Conservation (phyloP, 805 yeast genomes). For the Candida endomychidarum region DNA sequence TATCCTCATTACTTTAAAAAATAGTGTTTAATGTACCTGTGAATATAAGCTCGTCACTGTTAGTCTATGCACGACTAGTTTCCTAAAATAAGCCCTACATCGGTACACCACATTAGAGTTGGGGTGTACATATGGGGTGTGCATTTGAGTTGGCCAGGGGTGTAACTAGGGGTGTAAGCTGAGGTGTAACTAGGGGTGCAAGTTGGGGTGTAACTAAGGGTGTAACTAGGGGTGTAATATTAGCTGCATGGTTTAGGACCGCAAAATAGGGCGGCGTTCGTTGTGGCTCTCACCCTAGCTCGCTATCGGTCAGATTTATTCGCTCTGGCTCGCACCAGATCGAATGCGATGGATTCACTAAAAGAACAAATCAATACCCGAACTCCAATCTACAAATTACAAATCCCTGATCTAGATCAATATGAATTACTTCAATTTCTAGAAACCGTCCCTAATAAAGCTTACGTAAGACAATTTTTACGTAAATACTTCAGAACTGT, state of each 20-base stretch:
- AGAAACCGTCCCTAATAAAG: conserved; percentile 3
- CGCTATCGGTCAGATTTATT: no score
- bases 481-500: not conserved
- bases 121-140: no score
- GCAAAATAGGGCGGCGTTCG: no score
- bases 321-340: not conserved
- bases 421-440: conserved; percentile 2
- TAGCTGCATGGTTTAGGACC: no score
- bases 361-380: not conserved
- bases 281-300: no score
- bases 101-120: no score
- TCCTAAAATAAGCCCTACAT: no score
- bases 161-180: no score
- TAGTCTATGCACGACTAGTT: not conserved
- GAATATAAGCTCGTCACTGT: conserved; percentile 4
- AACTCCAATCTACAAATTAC: not conserved
- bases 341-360: conserved; percentile 2
- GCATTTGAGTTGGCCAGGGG: no score
- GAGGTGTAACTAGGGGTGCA: no score
- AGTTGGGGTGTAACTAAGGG: no score
- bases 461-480: conserved; percentile 1
- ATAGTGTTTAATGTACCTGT: not conserved
- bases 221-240: no score
- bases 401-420: not conserved
- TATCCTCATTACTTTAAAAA: not conserved